A percentile compares a stretch with the other conserved stretches of the same genome.
Conservation (phyloP, 371 early-diverging fungal genomes). For the Mucor mucedo region DNA sequence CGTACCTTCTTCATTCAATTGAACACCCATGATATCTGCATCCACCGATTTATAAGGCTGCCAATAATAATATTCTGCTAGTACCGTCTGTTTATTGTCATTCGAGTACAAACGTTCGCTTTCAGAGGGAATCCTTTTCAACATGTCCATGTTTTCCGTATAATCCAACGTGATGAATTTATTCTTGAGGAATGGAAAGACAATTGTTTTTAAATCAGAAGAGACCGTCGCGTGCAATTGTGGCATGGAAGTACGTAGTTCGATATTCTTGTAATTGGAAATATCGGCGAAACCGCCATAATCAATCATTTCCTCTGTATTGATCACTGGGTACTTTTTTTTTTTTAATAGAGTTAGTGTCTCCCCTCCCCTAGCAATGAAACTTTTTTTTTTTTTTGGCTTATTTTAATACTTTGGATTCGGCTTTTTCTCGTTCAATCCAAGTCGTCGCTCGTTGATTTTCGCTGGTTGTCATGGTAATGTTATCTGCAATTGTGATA, state of each 20-base stretch:
- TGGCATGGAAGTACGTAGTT: slow-evolving; percentile 2
- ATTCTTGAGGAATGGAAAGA: slow-evolving; percentile 37
- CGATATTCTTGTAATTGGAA: slow-evolving; percentile 14
- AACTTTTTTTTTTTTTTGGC: too few relatives aligned
- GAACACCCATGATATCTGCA: slow-evolving; percentile 34
- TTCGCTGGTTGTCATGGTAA: slow-evolving; percentile 5
- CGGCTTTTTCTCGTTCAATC: slow-evolving; percentile 27
- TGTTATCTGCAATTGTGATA: slow-evolving; percentile 37
- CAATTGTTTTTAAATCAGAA: slow-evolving; percentile 33
- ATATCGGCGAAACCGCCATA: slow-evolving; percentile 43
- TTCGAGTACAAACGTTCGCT: slow-evolving; percentile 28
- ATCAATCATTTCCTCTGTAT: slow-evolving; percentile 31
- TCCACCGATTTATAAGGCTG: slow-evolving; percentile 25
- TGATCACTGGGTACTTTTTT: slow-evolving; percentile 32
- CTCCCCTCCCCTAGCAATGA: too few relatives aligned
- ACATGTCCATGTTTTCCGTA: slow-evolving; percentile 34
- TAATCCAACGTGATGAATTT: slow-evolving; percentile 44
- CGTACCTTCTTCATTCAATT: slow-evolving; percentile 33
- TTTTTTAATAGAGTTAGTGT: not conserved
- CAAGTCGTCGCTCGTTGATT: slow-evolving; percentile 11
- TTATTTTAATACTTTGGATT: slow-evolving; percentile 14
- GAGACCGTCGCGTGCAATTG: slow-evolving; percentile 27
- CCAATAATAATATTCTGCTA: slow-evolving; percentile 41
- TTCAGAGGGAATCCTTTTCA: slow-evolving; percentile 26
- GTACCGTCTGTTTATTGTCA: slow-evolving; percentile 9